Conservation (phyloP, 2,329 filamentous ascomycete species). For the Cryphonectria nitschkei region DNA sequence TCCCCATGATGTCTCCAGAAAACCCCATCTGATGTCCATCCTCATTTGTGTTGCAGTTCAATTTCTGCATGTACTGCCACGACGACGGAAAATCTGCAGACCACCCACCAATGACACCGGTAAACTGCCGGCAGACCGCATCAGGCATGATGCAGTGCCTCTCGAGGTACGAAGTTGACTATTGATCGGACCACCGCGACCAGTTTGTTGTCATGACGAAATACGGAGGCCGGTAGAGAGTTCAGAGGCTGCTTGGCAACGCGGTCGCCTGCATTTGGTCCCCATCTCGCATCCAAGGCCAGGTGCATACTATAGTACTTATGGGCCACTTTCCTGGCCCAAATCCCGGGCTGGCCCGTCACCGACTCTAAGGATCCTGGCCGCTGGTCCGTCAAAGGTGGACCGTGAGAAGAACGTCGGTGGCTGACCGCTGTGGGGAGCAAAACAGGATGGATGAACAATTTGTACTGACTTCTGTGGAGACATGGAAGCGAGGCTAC, state of each 20-base stretch:
- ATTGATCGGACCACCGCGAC: neutral
- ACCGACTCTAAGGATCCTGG: constrained; percentile 10
- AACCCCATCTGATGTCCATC: neutral
- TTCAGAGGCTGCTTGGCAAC: neutral
- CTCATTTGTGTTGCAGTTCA: neutral
- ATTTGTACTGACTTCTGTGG: neutral
- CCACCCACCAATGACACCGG: neutral
- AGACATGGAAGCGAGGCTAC: neutral
- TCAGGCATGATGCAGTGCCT: neutral
- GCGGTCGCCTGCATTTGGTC: neutral
- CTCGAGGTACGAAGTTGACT: neutral
- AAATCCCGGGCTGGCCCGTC: constrained; percentile 1
- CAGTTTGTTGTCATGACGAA: neutral
- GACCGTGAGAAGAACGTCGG: constrained; percentile 10
- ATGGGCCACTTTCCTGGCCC: neutral
- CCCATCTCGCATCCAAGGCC: neutral
- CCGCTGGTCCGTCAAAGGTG: neutral
- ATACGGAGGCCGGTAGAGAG: neutral
- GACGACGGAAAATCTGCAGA: neutral
- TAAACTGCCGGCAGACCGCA: neutral
- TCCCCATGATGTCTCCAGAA: neutral
- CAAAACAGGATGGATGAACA: neutral
- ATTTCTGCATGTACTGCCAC: neutral
- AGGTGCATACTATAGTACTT: neutral
- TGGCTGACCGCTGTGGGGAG: constrained; percentile 9